Evolutionary conservation across 768 basidiomycete species (phyloP), one percentile per base, ranked within the genome.

Genomic region (Amanita jacksonii): DNA sequence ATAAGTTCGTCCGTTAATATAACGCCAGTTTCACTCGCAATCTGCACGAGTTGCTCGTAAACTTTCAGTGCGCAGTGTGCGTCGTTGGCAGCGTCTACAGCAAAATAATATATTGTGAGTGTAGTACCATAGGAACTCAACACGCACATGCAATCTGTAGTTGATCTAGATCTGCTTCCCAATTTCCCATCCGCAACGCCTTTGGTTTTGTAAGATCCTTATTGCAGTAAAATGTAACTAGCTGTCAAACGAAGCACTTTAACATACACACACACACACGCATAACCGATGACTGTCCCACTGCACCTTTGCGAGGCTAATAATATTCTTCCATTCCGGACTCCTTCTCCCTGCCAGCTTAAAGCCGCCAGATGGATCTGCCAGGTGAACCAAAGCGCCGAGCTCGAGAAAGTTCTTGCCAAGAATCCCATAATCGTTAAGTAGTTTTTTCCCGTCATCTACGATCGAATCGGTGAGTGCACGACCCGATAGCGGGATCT

Each of bases 401-500:
- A 68, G 61, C 47, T 68, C 66, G 6, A 68, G 54, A 0, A 67
- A 52, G 22, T 58, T 60, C 28, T 55, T 53, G 16, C 57, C 54
- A 32, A 65, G 46, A n/a, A 67, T 56, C 2, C 66, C 66, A 46
- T 64, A 66, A 45, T 68, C 65, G 22, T 57, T 50, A 44, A 63
- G 66, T 2, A 67, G 51, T 42, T 68, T 68, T 44, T 52, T 60
- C 10, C 62, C 66, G 37, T 68, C 66, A 43, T 58, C 65, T 66
- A 43, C 24, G 30, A 27, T 5, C 22, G 10, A 23, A 18, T 24
- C 43, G 13, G 13, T 25, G n/a, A 50, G 32, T 31, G 15, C 33
- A 23, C 15, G 33, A 41, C 15, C 28, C 13, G 27, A n/a, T 6
- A 36, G 19, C 9, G 7, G 10, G 19, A 18, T 43, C 55, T n/a